Evolutionary conservation across 345 rosid species (phyloP).

Genomic region (Capsella bursapastoris): DNA sequence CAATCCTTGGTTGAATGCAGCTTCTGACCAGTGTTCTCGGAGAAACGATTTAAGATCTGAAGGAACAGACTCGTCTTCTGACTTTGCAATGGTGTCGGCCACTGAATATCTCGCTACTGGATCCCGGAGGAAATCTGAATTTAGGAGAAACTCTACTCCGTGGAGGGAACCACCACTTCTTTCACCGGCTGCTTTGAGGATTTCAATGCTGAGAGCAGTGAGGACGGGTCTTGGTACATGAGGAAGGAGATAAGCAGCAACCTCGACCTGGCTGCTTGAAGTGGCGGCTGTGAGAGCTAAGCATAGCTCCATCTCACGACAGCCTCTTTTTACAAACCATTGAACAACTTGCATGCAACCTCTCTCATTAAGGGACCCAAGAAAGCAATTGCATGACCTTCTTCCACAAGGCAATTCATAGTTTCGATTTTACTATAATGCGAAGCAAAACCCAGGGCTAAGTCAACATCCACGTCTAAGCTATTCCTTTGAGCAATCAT

Average conservation of each 20-base stretch:
- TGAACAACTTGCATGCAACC: conserved; percentile 94
- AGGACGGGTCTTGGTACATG: conserved; percentile 88
- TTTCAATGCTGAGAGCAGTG: conserved; percentile 88
- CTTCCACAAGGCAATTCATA: conserved; percentile 98
- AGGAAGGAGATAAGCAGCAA: conserved; percentile 89
- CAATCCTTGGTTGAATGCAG: conserved; percentile 75
- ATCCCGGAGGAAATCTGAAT: conserved; percentile 82
- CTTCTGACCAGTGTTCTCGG: conserved; percentile 88
- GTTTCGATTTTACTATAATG: conserved; percentile 91
- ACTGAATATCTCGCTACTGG: conserved; percentile 82
- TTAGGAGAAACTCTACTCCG: conserved; percentile 91
- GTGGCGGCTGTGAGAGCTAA: conserved; percentile 96
- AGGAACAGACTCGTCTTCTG: conserved; percentile 78
- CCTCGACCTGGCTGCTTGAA: conserved; percentile 84
- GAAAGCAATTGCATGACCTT: conserved; percentile 92
- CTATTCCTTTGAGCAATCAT: conserved; percentile 83
- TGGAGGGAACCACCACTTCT: conserved; percentile 87
- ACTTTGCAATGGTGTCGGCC: conserved; percentile 88
- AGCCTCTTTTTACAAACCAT: conserved; percentile 92
- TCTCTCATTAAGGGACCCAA: conserved; percentile 93
- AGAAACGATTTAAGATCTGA: conserved; percentile 75
- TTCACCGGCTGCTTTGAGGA: conserved; percentile 95
- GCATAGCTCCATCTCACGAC: conserved; percentile 95
- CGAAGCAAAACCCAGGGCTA: conserved; percentile 92
- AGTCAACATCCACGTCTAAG: conserved; percentile 94